Evolutionary conservation across 2,329 filamentous ascomycete species (phyloP), one percentile per base, ranked within the genome.

Genomic region (Clonostachys sp.): DNA sequence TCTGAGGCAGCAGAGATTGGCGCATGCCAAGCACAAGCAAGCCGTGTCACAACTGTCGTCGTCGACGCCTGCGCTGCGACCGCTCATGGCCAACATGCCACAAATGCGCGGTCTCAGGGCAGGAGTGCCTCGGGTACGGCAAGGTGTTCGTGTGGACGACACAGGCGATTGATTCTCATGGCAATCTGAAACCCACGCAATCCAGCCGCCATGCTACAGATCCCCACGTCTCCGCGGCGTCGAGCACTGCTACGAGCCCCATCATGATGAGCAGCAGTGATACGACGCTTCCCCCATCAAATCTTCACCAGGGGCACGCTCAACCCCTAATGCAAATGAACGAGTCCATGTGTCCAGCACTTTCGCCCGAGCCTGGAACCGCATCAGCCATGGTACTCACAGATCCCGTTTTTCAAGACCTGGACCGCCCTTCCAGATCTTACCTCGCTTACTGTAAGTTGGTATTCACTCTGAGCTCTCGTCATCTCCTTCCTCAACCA

Each of bases 61-160:
- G 74, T 48, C 74, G 74, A 57, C 75, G 81, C 54, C 73, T 80
- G 60, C 78, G 80, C 57, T 85, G 81, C 62, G 81, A 85, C 62
- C 72, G 76, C 50, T 83, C 80, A 34, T 65, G 75, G 44, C 81
- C 81, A 24, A 69, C 64, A 49, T 84, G 81, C 61, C 72, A 77
- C 56, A 84, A 84, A 66, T 84, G 81, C 61, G 62, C 67, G 46
- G 70, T 67, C 55, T 68, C 73, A 40, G 78, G 78, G 30, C 69
- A 78, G 59, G 70, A 78, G 55, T 85, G 81, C 65, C 74, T 81
- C 51, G 81, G 81, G 38, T 84, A 84, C 61, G 80, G 77, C 50
- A 76, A 75, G 57, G 62, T 83, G 42, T 77, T 83, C 53, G 72
- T 80, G 49, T 85, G 81, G 80, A 77, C 79, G 46, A 30, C 24